Percentiles rank a stretch among this genome's conserved stretches.
Conservation (phyloP, 768 basidiomycete genomes). For the Hygrocybe punicea region DNA sequence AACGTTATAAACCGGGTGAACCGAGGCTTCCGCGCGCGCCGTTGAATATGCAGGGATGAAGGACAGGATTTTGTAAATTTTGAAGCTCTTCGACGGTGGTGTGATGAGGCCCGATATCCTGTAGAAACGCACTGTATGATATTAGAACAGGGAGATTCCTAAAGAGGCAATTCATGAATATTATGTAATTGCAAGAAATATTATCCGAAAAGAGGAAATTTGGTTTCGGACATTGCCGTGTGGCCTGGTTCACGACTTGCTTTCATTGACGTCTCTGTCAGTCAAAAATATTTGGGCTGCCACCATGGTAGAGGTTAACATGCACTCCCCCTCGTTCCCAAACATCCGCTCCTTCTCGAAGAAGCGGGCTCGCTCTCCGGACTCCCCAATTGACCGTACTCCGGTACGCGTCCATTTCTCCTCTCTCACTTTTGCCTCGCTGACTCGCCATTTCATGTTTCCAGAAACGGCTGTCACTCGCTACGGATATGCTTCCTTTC, state of each 20-base stretch:
- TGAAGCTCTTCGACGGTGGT: neutral
- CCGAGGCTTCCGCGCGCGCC: slow-evolving; percentile 66
- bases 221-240: neutral
- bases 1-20: slow-evolving; percentile 63
- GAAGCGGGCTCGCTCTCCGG: slow-evolving; percentile 65
- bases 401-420: slow-evolving; percentile 39
- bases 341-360: slow-evolving; percentile 32
- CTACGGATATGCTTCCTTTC: slow-evolving; percentile 22
- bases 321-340: slow-evolving; percentile 46
- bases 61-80: neutral
- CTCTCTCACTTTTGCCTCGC: neutral
- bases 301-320: slow-evolving; percentile 56
- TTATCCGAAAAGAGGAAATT: too few relatives aligned
- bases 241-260: neutral
- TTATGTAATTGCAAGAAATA: too few relatives aligned
- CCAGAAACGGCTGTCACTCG: slow-evolving; percentile 60
- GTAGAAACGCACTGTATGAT: too few relatives aligned
- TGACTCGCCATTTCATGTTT: neutral
- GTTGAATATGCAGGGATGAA: slow-evolving; percentile 55
- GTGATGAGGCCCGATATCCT: too few relatives aligned
- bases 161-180: too few relatives aligned
- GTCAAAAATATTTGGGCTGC: neutral
- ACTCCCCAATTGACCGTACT: slow-evolving; percentile 46
- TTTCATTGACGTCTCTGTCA: neutral
- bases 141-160: too few relatives aligned